Base-by-base conservation (phyloP, 2,329 filamentous ascomycete genomes). In the Alternaria solani region DNA sequence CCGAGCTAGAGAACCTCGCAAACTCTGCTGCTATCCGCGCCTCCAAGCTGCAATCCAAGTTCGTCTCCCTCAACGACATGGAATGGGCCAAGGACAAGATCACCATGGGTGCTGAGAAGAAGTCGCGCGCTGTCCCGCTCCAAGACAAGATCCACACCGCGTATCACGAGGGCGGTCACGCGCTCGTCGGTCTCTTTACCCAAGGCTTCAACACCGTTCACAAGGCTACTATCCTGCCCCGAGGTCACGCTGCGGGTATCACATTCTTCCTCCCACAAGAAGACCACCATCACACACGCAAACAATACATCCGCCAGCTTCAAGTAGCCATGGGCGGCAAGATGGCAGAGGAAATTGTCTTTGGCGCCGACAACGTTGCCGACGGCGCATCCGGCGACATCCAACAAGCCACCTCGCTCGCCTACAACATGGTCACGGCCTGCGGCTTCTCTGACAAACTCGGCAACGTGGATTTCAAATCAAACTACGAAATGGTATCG, bases 11-110 rank as follows among this genome's bases (percentile, higher is more conserved):
- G 81, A 99, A 97, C 76, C 88, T 99, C 70, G 91, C 97, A 75
- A 99, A 99, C 80, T 92, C 97, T 76, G 95, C 95, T 32, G 95
- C 95, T 23, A 90, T 99, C 43, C 92, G 91, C 73, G 95, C 95
- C n/a, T 96, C 93, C 73, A 93, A 95, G 77, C 86, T 91, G 68
- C 95, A 94, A 80, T 87, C 91, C 39, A 84, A 84, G 60, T 86
- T 89, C 46, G 92, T 99, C 54, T 86, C 87, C 12, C 90, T 93
- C 78, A 80, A 86, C 34, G 93, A 98, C 74, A 89, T 98, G 65
- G 94, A 97, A 70, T 99, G 94, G 94, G 95, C 95, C 58, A 98
- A 96, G 81, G 95, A 99, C 82, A 95, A 95, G 81, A 92, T 99
- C 55, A 90, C 97, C 78, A 97, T 99, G 93, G 95, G 95, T 38